Evolutionary conservation across 371 early-diverging fungal species (phyloP).

Genomic region (Blastocladiella emersonii): DNA sequence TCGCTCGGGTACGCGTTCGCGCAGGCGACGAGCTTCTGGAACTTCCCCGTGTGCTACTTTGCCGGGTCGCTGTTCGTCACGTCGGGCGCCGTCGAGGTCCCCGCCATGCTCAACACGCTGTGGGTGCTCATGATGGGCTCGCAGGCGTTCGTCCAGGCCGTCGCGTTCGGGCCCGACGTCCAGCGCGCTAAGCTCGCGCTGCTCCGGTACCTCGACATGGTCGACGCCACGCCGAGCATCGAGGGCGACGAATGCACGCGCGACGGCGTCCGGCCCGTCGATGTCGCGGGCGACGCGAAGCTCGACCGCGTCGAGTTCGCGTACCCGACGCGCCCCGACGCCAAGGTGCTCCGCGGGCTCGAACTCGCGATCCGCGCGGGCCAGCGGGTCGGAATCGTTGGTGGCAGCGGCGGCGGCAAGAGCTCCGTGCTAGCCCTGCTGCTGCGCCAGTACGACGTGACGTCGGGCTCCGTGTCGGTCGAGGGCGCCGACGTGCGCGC

Average conservation of each 20-base stretch:
- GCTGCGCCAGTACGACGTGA: conserved; percentile 32
- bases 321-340: conserved; percentile 19
- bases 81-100: conserved; percentile 26
- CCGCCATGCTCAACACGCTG: conserved; percentile 21
- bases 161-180: conserved; percentile 40
- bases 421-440: conserved; percentile 30
- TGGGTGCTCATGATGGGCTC: not conserved
- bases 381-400: not conserved
- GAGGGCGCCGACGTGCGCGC: conserved; percentile 25
- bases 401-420: conserved; percentile 28
- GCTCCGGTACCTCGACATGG: conserved; percentile 16
- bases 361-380: not conserved
- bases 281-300: conserved; percentile 2
- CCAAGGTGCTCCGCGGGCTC: not conserved
- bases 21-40: not conserved
- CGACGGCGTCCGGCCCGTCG: conserved; percentile 1
- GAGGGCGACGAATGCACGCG: conserved; percentile 6
- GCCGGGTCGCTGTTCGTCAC: conserved; percentile 47
- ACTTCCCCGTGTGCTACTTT: not conserved
- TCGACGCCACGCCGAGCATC: conserved; percentile 12
- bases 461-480: conserved; percentile 14
- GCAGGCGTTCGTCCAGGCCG: conserved; percentile 30
- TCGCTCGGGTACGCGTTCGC: not conserved
- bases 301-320: not conserved
- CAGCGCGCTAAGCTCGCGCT: conserved; percentile 52